These are phyloP conservation scores for Neoscytalidium dimidiatum DNA, from an alignment of 2,329 filamentous ascomycete genomes.

Conservation along the genomic window DNA sequence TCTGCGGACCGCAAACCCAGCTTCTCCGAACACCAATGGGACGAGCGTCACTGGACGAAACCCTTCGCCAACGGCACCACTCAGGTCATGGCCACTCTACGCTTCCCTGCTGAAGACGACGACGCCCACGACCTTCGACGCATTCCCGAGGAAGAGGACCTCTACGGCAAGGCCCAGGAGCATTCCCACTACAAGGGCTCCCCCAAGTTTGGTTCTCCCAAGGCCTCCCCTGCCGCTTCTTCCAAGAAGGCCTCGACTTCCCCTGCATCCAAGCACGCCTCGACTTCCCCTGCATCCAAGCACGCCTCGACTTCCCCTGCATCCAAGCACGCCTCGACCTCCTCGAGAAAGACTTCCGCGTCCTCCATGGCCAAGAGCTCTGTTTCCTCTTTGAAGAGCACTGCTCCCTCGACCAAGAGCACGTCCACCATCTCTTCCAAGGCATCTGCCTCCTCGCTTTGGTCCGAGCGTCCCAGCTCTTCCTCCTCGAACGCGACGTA, in stretches of 20 bases:
- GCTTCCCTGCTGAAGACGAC: neutral
- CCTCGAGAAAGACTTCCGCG: neutral
- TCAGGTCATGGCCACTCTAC: constrained; percentile 7
- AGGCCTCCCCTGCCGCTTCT: neutral
- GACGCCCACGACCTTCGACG: neutral
- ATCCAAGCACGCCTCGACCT: neutral
- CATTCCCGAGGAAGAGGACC: constrained; percentile 8
- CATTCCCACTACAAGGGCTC: neutral
- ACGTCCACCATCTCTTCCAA: constrained; percentile 1
- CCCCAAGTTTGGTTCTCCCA: neutral
- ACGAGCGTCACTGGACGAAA: constrained; percentile 16
- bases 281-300: neutral
- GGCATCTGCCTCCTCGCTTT: constrained; percentile 7
- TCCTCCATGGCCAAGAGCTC: constrained; percentile 1
- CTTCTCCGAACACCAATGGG: constrained; percentile 16
- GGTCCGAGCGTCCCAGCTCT: constrained; percentile 11
- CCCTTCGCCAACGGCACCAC: neutral
- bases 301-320: neutral
- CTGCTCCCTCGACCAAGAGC: neutral
- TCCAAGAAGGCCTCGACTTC: neutral
- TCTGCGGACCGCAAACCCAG: neutral
- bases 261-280: neutral
- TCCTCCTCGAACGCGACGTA: constrained; percentile 8
- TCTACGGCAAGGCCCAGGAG: constrained; percentile 11
- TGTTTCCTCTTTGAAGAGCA: neutral